Evolutionary conservation across 1,284 basidiomycete species (phyloP), one percentile per base, ranked within the genome.

Genomic region (Porodaedalea pini): DNA sequence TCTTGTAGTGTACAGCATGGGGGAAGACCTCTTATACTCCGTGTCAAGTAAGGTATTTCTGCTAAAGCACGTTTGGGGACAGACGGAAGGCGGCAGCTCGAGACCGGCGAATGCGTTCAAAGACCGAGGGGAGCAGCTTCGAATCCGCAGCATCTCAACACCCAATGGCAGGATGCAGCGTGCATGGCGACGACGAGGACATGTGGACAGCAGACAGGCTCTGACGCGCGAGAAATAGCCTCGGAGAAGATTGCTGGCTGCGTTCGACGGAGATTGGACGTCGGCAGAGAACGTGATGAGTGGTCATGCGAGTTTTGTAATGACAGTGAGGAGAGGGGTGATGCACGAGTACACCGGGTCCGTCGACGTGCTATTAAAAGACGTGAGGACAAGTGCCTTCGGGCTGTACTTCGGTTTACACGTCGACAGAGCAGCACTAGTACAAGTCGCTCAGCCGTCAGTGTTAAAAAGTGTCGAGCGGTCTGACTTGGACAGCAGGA

Each of bases 121-220:
- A 6, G 7, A 6, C 32, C 32, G 32, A 21, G 21, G 21, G 21
- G 17, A 23, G 41, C 17, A 21, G n/a, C 21, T 6, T 7, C 21
- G 41, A 19, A 6, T 44, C 41, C 19, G 4, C 19, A 2, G 40
- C 15, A 17, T 21, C 40, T 21, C 13, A 21, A 29, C 15, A 31
- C 21, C 10, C 25, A 45, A n/a, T 45, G 11, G 44, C n/a, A 15
- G 2, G 44, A 23, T 10, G 25, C 13, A 11, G 17, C 25, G 31
- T 10, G 25, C 4, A 3, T 29, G 25, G 13, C 7, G 6, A 47
- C 21, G 7, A 29, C 31, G 25, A 15, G 4, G 45, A 31, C 45
- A 47, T 47, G 45, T 31, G 45, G 45, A 47, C 45, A 47, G 25
- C n/a, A n/a, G 45, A 47, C 45, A 31, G 13, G 45, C 8, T 15